Conservation (phyloP, 163 green algal species). For the Prototheca cutis region DNA sequence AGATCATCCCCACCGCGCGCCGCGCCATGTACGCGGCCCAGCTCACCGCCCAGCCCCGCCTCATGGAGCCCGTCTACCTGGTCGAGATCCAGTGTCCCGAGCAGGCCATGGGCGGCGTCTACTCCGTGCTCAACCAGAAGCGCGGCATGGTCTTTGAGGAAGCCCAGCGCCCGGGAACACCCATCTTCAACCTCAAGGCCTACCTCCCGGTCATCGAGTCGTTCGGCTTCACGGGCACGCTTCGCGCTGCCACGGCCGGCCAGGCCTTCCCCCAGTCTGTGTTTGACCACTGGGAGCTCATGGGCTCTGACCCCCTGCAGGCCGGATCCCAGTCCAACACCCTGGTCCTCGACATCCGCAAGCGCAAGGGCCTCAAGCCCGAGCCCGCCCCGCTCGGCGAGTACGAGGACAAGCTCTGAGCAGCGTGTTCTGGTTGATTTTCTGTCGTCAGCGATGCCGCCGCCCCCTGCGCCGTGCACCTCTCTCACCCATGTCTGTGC, state of each 20-base stretch:
- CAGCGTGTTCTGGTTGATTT: background rate
- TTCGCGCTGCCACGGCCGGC: conserved; percentile 89
- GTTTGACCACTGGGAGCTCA: conserved; percentile 97
- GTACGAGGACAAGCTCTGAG: conserved; percentile 98
- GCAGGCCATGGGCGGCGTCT: conserved; percentile 89
- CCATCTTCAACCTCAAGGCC: conserved; percentile 99
- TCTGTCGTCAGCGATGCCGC: background rate
- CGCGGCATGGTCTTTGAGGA: conserved; percentile 98
- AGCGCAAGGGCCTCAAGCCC: conserved; percentile 96
- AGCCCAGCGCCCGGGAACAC: conserved; percentile 88
- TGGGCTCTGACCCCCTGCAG: conserved; percentile 76
- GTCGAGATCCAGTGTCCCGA: conserved; percentile 99
- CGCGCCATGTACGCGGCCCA: conserved; percentile 87
- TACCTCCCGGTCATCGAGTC: conserved; percentile 98
- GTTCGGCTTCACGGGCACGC: conserved; percentile 92
- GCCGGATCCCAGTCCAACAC: conserved; percentile 61
- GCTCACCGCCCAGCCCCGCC: conserved; percentile 80
- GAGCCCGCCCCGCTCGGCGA: conserved; percentile 68
- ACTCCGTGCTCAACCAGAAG: conserved; percentile 98
- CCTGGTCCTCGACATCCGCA: conserved; percentile 82
- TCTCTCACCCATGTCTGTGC: too few species aligned
- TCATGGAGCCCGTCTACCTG: conserved; percentile 96
- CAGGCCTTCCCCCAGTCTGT: conserved; percentile 98
- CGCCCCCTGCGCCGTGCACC: too few species aligned
- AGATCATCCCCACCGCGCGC: conserved; percentile 95